Evolutionary conservation across 1,284 basidiomycete species (phyloP).

Genomic region (Fomitopsis schrenkii): DNA sequence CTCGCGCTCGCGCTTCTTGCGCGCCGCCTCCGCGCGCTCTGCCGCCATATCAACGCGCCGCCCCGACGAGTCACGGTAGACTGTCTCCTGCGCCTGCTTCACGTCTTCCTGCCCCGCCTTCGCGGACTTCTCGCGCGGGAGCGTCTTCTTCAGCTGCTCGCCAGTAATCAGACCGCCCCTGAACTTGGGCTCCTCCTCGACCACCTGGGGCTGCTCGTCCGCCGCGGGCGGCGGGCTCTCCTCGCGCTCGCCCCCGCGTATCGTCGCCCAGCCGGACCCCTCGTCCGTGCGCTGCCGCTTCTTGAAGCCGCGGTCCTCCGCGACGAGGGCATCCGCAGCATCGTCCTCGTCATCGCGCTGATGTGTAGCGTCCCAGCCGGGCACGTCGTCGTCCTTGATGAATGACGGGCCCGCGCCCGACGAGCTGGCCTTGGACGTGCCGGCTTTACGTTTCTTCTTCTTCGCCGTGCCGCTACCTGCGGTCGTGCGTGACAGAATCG

Average conservation of each 20-base stretch:
- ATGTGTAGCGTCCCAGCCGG: conserved; percentile 50
- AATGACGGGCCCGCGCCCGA: conserved; percentile 24
- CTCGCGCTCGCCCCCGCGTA: conserved; percentile 46
- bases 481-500: conserved; percentile 73
- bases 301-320: conserved; percentile 71
- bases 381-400: conserved; percentile 64
- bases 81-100: conserved; percentile 77
- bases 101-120: conserved; percentile 38
- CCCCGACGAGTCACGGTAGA: conserved; percentile 91
- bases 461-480: conserved; percentile 55
- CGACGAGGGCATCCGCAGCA: conserved; percentile 54
- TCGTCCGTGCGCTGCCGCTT: conserved; percentile 52
- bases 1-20: conserved; percentile 72
- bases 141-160: conserved; percentile 54
- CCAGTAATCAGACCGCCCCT: conserved; percentile 78
- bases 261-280: conserved; percentile 54
- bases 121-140: conserved; percentile 29
- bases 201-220: conserved; percentile 71
- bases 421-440: conserved; percentile 29
- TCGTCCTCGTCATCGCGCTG: conserved; percentile 54
- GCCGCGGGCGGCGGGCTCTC: conserved; percentile 46
- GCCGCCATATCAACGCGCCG: conserved; percentile 86
- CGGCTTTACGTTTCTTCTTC: conserved; percentile 72
- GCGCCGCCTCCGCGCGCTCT: conserved; percentile 77
- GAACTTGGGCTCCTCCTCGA: conserved; percentile 43